Evolutionary conservation across 352 stramenopile genomes (phyloP), one percentile per base, ranked within the genome.

Genomic region (Phytophthora cactorum): DNA sequence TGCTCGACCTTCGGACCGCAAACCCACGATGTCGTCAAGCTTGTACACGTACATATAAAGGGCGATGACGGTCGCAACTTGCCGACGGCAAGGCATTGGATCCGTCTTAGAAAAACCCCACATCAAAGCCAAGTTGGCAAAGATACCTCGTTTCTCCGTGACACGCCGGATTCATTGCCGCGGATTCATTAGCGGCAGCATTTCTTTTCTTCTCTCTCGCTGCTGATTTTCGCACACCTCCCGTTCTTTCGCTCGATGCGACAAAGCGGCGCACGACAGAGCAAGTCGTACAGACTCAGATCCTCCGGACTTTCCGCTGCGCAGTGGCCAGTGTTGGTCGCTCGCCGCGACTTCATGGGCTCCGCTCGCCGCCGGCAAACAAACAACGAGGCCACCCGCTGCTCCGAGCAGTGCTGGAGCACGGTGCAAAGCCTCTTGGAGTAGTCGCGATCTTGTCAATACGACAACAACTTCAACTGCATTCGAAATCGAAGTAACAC

Each of bases 381-480:
- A 22, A 22, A 22, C 58, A 46, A 9, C 43, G 8, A 27, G 11
- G 39, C 51, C 43, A 51, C 50, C 56, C 25, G 49, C 43, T 52
- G 41, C 63, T 39, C 10, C 22, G 22, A 22, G 22, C 22, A 22
- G 22, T 22, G 22, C 22, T 22, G 22, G 15, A 60, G 59, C 59
- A 51, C 28, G 47, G 45, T 41, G 60, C 51, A 63, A 70, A 70
- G 54, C 58, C 25, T 45, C 39, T 64, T 68, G 45, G 54, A 59
- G 50, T 73, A 65, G 52, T 72, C 65, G 65, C 59, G 22, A 45
- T 39, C 28, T 53, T 52, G 28, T 47, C 60, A 70, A 74, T 58
- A 27, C n/a, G 50, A 62, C 66, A 54, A 54, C 47, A 66, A 62
- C 60, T 74, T 74, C 66, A 66, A 72, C 28, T 68, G 65, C 22